Conservation (phyloP, 2,329 filamentous ascomycete species). For the Alternaria infectoria region DNA sequence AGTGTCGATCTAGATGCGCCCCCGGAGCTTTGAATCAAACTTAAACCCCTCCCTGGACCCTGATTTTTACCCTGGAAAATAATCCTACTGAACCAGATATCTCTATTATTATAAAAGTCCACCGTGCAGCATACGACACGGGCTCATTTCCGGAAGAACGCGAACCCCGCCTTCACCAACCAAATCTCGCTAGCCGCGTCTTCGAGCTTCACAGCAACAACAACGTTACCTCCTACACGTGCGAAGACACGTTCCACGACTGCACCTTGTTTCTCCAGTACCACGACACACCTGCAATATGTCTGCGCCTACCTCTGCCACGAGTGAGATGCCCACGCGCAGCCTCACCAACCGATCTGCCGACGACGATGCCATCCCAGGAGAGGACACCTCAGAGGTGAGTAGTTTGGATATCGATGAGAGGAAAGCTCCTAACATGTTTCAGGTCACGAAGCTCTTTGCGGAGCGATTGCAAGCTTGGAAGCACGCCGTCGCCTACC, state of each 20-base stretch:
- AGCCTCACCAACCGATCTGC: conserved; percentile 39
- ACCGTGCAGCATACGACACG: neutral
- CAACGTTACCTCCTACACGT: neutral
- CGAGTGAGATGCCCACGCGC: conserved; percentile 38
- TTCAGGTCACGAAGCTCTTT: conserved; percentile 65
- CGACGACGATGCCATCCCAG: conserved; percentile 56
- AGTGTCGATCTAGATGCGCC: conserved; percentile 2
- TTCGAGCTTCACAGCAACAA: conserved; percentile 3
- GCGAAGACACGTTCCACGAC: conserved; percentile 1
- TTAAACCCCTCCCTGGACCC: conserved; percentile 10
- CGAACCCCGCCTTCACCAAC: conserved; percentile 7
- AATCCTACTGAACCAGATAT: neutral
- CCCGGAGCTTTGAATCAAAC: conserved; percentile 18
- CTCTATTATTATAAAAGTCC: neutral
- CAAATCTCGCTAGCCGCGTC: conserved; percentile 4
- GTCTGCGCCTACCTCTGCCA: conserved; percentile 43
- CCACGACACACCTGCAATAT: conserved; percentile 21
- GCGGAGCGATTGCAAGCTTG: conserved; percentile 88
- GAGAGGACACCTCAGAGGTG: conserved; percentile 57
- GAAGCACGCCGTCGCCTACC: conserved; percentile 91
- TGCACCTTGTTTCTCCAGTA: neutral
- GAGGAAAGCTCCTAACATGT: neutral
- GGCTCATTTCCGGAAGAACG: conserved; percentile 4
- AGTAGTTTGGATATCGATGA: neutral
- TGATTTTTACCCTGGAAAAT: neutral